Evolutionary conservation across 352 stramenopile species (phyloP), one percentile per base, ranked within the genome.

Genomic region (Pythium sp.): DNA sequence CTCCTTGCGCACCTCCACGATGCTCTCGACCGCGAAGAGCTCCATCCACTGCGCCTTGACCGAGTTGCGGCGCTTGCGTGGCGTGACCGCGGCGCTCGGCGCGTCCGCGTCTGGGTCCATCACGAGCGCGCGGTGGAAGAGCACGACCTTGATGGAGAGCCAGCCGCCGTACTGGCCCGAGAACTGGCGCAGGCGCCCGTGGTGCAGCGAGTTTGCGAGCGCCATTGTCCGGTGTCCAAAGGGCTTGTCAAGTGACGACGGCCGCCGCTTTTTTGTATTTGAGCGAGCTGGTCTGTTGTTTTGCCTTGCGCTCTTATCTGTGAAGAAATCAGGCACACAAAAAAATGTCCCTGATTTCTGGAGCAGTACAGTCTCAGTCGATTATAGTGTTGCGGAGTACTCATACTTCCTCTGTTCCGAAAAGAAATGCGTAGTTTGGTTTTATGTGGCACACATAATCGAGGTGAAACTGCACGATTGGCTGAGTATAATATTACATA

Each of bases 101-200:
- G 53, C 47, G 59, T 75, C 75, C 20, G 67, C 78, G 64, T 86
- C 79, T 36, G 76, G 77, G 61, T 86, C 77, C 74, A 86, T 75
- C 22, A 84, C 77, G 38, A 86, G 75, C 61, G 76, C 79, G 41
- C 80, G 79, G 46, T 62, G 62, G 61, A 84, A 83, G 43, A 86
- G 71, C 55, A 80, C 72, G 61, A 84, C 68, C 58, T 78, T 73
- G 58, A 86, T 74, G 62, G 59, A 46, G 53, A 86, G 63, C 79
- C 79, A 86, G 67, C 76, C 79, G 57, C 74, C 79, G 71, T 81
- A 86, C 63, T 84, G 77, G 47, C 77, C 72, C 54, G 74, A 84
- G 70, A 78, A 86, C 72, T 86, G 79, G 41, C 77, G 77, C 70
- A 86, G 55, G 14, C 71, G 67, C 12, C 76, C 79, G 54, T 75